These are phyloP conservation scores for Malbranchea zuffiana DNA, from an alignment of 2,329 filamentous ascomycete species.

Conservation along the genomic window DNA sequence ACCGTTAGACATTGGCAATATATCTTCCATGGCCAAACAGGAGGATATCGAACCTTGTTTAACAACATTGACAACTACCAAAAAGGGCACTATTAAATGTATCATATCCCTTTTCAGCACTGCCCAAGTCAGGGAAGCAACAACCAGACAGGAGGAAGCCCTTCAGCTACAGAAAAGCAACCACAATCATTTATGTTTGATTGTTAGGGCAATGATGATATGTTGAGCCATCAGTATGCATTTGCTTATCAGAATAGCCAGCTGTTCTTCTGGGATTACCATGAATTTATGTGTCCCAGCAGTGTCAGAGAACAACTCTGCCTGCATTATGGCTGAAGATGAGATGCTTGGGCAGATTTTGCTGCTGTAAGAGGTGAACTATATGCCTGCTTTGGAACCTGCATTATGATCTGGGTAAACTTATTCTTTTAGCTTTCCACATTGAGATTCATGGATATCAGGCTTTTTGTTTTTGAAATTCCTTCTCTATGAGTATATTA, in stretches of 20 bases:
- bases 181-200: slow-evolving; percentile 24
- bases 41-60: slow-evolving; percentile 43
- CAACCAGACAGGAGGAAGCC: slow-evolving; percentile 13
- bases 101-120: slow-evolving; percentile 9
- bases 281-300: no score
- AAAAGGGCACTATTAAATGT: slow-evolving; percentile 27
- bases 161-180: slow-evolving; percentile 4
- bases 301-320: no score
- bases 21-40: slow-evolving; percentile 44
- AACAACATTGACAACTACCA: slow-evolving; percentile 21
- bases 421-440: no score
- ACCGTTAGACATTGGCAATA: slow-evolving; percentile 45
- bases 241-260: slow-evolving; percentile 32
- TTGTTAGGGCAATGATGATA: slow-evolving; percentile 35
- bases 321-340: no score
- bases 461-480: no score
- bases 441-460: no score
- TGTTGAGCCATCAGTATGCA: slow-evolving; percentile 25
- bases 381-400: no score
- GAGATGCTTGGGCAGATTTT: no score
- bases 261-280: no score
- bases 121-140: slow-evolving; percentile 37
- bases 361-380: no score
- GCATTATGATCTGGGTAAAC: no score
- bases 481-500: no score